Base-by-base conservation (phyloP, 768 basidiomycete species). In the Chalciporus piperatus region DNA sequence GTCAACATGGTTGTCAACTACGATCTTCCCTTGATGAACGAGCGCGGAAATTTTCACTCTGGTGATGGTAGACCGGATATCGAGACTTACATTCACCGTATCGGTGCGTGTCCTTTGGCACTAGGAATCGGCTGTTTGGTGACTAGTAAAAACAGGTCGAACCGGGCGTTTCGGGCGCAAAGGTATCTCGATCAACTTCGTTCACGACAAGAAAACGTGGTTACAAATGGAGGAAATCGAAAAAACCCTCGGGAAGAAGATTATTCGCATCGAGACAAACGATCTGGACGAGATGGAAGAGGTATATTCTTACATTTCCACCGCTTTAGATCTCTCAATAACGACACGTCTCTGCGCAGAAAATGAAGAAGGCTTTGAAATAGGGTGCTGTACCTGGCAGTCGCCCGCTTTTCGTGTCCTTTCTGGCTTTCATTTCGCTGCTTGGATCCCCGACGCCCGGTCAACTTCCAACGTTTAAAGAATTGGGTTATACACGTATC, bases 1-100 rank as follows among this genome's bases (percentile, higher is more conserved):
- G 97, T 99, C 61, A 99, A 98, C 77, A 94, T 99, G 94, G 96
- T 98, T n/a, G 93, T 99, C 70, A 98, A 98, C 73, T 99, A 98
- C 65, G 95, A 98, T 65, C 79, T 97, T 23, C 94, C 95, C 0
- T 73, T 93, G 41, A 83, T 90, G 80, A 86, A 83, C 58, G 88
- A 90, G 61, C 83, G 87, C 13, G 71, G 60, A 48, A 69, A 65
- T 58, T 64, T 56, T 44, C 74, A 63, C 56, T 65, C 58, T 3
- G 69, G 66, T 20, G 86, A 89, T 55, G 78, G 69, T 59, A 75
- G 72, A 52, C 92, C 93, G 0, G 97, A 99, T 66, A 78, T 94
- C 41, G 97, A 98, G 75, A 98, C 96, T 1, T 99, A 99, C 67
- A 87, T 98, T 41, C 97, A 99, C 71, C 86, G 97, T 57, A 98